Conservation (phyloP, 1,284 basidiomycete species). For the Leccinum subrobustum region DNA sequence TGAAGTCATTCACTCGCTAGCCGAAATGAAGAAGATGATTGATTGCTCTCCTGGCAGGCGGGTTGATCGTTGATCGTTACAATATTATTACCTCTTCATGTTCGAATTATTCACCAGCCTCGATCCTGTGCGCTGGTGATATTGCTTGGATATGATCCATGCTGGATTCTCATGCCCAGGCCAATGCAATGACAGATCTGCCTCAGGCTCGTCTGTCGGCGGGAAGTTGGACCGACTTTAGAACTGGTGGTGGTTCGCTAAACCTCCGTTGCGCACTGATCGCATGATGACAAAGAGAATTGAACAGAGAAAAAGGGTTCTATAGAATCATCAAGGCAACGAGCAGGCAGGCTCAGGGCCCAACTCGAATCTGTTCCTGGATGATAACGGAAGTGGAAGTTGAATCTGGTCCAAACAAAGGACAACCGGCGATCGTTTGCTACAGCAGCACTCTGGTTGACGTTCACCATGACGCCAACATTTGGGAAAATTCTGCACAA, state of each 20-base stretch:
- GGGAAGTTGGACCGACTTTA: slow-evolving; percentile 6
- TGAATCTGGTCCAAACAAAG: not conserved
- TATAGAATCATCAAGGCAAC: not conserved
- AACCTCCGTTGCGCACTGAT: slow-evolving; percentile 2
- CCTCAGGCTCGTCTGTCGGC: slow-evolving; percentile 1
- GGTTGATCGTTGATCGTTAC: slow-evolving; percentile 29
- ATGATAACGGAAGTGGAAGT: no score
- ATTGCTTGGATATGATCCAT: not conserved
- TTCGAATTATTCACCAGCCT: slow-evolving; percentile 4
- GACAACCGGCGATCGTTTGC: not conserved
- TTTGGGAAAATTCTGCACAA: slow-evolving; percentile 19
- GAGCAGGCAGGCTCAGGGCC: not conserved
- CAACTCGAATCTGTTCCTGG: not conserved
- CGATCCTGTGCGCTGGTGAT: not conserved
- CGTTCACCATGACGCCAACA: slow-evolving; percentile 10
- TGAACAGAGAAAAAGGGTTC: not conserved
- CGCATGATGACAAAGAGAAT: slow-evolving; percentile 2
- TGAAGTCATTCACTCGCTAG: slow-evolving; percentile 20
- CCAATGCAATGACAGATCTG: not conserved
- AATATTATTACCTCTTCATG: slow-evolving; percentile 1
- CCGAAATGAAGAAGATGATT: slow-evolving; percentile 31
- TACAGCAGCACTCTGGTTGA: not conserved
- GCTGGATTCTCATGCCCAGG: slow-evolving; percentile 2
- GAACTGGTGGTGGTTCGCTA: slow-evolving; percentile 3
- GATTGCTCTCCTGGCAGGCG: slow-evolving; percentile 20